Evolutionary conservation across 176 grass and related monocot species (phyloP), one percentile per base, ranked within the genome.

Genomic region (Eleusine coracana): DNA sequence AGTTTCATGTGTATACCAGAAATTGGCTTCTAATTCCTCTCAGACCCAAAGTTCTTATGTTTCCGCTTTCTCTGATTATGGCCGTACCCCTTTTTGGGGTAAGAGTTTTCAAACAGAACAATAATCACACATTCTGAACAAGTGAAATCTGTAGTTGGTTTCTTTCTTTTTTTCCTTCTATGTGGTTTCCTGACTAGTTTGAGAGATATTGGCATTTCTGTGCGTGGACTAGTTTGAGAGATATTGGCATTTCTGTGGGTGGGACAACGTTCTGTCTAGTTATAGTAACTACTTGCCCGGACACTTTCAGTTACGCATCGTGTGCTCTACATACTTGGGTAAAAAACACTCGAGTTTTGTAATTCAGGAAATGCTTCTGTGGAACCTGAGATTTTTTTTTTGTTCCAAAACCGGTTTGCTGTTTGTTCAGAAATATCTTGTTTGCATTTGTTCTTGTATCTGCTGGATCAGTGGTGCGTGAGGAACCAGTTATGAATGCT

Each of bases 241-340:
- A 34, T 34, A 34, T 34, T 34, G 31, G 31, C 31, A 34, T 34
- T 34, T 34, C 31, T 34, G 31, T 34, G 31, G 31, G 52, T 68
- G 20, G 66, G 38, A 29, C 10, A 81, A 67, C 37, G 21, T 63
- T 5, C 10, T 46, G 2, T 61, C 21, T 66, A 42, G 16, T 78
- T 46, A 66, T 66, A 36, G 16, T 83, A 45, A 78, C 27, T 21
- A 68, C 68, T 50, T 88, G 21, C 39, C 9, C 11, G 50, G 12
- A 29, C 23, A 14, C 14, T 79, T 74, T 20, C 20, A 14, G 11
- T 54, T 70, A 18, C 29, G 29, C 29, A 52, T 73, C n/a, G 31
- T 64, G 70, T n/a, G 16, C 37, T 87, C 66, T 63, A 51, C 39
- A 50, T 28, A 46, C 10, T 59, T 63, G 55, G 12, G 7, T 5